Evolutionary conservation across 2,329 filamentous ascomycete genomes (phyloP), one percentile per base, ranked within the genome.

Genomic region (Penicillium hesseltinei): DNA sequence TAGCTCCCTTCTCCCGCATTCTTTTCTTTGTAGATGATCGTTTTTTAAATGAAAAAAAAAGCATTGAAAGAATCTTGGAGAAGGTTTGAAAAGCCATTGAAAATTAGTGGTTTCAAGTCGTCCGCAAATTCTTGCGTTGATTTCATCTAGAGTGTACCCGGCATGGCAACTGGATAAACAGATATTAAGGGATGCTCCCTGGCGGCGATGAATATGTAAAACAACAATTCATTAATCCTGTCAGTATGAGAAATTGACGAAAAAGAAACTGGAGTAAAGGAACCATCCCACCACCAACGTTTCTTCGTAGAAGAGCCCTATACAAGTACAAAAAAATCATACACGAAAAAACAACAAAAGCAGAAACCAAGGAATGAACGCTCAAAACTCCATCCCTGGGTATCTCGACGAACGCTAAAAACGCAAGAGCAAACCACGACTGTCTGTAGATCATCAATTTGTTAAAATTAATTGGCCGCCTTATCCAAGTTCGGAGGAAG

Each of bases 241-340:
- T n/a, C 21, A 25, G 3, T 15, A 45, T 31, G 5, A 4, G 10
- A 19, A 33, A 33, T 15, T 4, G 21, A 44, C 6, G 17, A 44
- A 35, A 35, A 13, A 11, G 10, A 15, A 43, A 35, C 23, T 94
- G 7, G 31, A 33, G 5, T 13, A 31, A 27, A 52, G 10, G 9
- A 27, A 38, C 13, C 10, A 5, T 29, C 17, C 29, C 5, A 21
- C 21, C 7, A 44, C 13, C 6, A 25, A 21, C 3, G 8, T 13
- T 46, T 29, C 23, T 29, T 23, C 19, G 31, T 31, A 47, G 8
- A 47, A 31, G 15, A 38, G n/a, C 31, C 25, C 33, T 38, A 23
- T 9, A 17, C 17, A 39, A 29, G 23, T 5, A 9, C 4, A 13
- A n/a, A 38, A 21, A 9, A 17, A 25, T 27, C 8, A 47, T 38